Evolutionary conservation across 345 rosid genomes (phyloP).

Genomic region (Litchi chinensis): DNA sequence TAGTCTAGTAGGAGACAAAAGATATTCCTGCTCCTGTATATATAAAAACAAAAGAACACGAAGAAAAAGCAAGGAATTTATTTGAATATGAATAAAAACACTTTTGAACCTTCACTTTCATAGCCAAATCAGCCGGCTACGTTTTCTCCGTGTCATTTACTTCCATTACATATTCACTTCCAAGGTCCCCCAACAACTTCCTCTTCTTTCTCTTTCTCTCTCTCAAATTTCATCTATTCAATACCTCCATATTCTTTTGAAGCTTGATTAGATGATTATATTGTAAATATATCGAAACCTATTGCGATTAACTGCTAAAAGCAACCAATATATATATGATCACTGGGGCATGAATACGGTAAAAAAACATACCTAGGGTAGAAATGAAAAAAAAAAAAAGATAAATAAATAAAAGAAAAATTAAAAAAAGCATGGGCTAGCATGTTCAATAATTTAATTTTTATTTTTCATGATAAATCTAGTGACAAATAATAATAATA

Average conservation of each 20-base stretch:
- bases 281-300: too few relatives aligned
- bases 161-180: background rate
- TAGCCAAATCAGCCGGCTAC: background rate
- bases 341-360: too few relatives aligned
- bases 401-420: too few relatives aligned
- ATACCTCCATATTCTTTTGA: background rate
- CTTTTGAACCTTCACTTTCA: slow-evolving; percentile 12
- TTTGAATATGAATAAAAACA: background rate
- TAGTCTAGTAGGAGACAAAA: slow-evolving; percentile 4
- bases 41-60: slow-evolving; percentile 2
- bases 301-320: too few relatives aligned
- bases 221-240: background rate
- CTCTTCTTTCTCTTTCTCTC: too few relatives aligned
- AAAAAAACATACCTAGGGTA: too few relatives aligned
- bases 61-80: background rate
- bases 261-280: too few relatives aligned
- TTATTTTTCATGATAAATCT: too few relatives aligned
- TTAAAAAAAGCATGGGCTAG: too few relatives aligned
- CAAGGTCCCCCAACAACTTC: background rate
- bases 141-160: slow-evolving; percentile 4
- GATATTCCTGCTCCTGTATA: slow-evolving; percentile 13
- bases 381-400: background rate
- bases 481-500: too few relatives aligned
- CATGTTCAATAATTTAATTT: background rate
- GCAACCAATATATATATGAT: too few relatives aligned